Conservation (phyloP, 75 land plant species). For the Sequoiadendron giganteum region DNA sequence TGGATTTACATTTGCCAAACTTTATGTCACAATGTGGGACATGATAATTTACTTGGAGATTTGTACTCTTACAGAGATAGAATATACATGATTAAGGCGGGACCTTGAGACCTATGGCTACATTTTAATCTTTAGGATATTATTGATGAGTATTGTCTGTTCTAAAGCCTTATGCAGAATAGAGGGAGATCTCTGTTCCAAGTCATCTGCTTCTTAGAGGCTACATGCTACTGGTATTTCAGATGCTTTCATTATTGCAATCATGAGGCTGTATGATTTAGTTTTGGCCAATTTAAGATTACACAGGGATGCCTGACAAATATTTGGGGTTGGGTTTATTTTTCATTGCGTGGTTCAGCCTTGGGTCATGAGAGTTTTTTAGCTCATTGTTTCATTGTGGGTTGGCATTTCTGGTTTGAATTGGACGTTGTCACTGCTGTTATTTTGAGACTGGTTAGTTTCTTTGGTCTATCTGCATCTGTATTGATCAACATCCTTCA, state of each 20-base stretch:
- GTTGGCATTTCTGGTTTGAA: constrained; percentile 4
- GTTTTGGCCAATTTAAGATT: not conserved
- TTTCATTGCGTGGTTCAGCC: not conserved
- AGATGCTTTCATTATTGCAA: not conserved
- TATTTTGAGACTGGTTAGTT: not conserved
- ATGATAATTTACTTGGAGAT: not conserved
- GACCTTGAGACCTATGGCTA: not conserved
- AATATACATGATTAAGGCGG: not conserved
- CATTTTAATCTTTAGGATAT: not conserved
- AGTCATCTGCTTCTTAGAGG: not conserved
- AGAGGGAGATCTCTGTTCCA: not conserved
- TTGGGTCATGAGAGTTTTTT: not conserved
- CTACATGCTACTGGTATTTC: not conserved
- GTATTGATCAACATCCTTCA: not conserved
- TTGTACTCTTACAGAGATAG: not conserved
- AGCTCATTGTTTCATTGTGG: not conserved
- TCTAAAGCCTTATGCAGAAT: not conserved
- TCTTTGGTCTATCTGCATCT: not conserved
- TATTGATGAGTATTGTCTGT: not conserved
- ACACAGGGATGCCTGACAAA: not conserved
- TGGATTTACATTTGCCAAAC: not conserved
- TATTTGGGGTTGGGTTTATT: not conserved
- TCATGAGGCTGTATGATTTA: not conserved
- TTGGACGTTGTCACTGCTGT: not conserved
- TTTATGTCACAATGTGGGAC: not conserved